Percentiles rank a stretch among this genome's conserved stretches.
Conservation (phyloP, 371 early-diverging fungal species). For the Mucor racemosus region DNA sequence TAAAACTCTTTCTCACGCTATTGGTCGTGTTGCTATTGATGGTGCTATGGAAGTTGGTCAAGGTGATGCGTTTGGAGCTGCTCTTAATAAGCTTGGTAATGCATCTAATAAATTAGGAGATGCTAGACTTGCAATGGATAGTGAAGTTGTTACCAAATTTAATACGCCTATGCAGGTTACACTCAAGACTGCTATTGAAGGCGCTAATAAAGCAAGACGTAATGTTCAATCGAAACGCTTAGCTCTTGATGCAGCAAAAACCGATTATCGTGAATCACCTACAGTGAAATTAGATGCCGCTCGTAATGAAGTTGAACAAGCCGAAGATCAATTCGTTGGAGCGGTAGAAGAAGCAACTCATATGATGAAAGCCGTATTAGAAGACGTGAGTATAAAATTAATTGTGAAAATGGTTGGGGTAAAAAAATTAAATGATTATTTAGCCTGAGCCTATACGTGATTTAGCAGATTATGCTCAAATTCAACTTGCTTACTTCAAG, state of each 20-base stretch:
- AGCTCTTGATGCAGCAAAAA: conserved; percentile 83
- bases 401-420: neutral
- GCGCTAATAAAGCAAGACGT: conserved; percentile 84
- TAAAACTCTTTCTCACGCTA: conserved; percentile 74
- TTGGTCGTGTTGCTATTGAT: conserved; percentile 70
- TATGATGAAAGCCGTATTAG: conserved; percentile 90
- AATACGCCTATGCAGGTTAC: conserved; percentile 74
- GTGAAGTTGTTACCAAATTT: conserved; percentile 72
- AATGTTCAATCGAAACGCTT: conserved; percentile 81
- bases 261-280: conserved; percentile 60
- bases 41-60: conserved; percentile 70
- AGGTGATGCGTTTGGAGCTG: conserved; percentile 82
- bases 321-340: conserved; percentile 92
- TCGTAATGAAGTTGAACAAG: conserved; percentile 82
- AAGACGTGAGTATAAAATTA: conserved; percentile 57
- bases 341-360: conserved; percentile 91
- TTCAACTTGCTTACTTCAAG: conserved; percentile 86
- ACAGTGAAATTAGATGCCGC: conserved; percentile 72
- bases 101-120: conserved; percentile 86
- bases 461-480: conserved; percentile 84
- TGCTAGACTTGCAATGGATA: conserved; percentile 75
- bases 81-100: conserved; percentile 81
- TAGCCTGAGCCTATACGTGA: conserved; percentile 86
- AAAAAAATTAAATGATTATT: neutral
- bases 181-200: conserved; percentile 73